Evolutionary conservation across 257 asterid species (phyloP), one percentile per base, ranked within the genome.

Genomic region (Capsicum pubescens): DNA sequence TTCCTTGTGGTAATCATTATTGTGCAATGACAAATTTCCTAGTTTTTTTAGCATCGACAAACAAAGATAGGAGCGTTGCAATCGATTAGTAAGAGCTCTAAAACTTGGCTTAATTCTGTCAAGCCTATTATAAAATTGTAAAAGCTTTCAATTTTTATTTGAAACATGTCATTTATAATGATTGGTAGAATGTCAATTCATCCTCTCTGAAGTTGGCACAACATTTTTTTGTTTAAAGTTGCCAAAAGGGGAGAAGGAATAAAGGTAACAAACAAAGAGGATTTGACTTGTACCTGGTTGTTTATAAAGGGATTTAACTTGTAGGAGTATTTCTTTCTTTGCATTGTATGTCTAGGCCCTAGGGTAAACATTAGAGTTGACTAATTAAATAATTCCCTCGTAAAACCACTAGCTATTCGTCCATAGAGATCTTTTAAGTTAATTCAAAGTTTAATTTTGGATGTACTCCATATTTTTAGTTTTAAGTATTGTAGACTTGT

Each of bases 181-280:
- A 69, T 39, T 16, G 78, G 32, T 69, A 69, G 42, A 69, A 3
- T 69, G 78, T n/a, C 54, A 69, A 39, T 39, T 69, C 54, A 39
- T 69, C 77, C 52, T 69, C 77, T 15, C 77, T 21, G 9, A 15
- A n/a, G 77, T 16, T 63, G 71, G 71, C 12, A 12, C 71, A 64
- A 64, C 5, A 13, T 54, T 54, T 5, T 5, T 64, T 64, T 10
- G 17, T 12, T 32, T 44, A 71, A 71, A 71, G 57, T 17, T 44
- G 39, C 15, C 57, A 46, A 71, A 44, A 44, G 16, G 36, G 44
- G 15, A 44, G 16, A 70, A 44, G 21, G 26, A 44, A 71, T 63
- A 21, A 71, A 71, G 58, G 58, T 71, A 0, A n/a, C 58, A 46
- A 16, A 68, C 56, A 71, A n/a, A n/a, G 39, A 46, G 80, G 58